Conservation (phyloP, 805 yeast genomes). For the Kluyveromyces siamensis region DNA sequence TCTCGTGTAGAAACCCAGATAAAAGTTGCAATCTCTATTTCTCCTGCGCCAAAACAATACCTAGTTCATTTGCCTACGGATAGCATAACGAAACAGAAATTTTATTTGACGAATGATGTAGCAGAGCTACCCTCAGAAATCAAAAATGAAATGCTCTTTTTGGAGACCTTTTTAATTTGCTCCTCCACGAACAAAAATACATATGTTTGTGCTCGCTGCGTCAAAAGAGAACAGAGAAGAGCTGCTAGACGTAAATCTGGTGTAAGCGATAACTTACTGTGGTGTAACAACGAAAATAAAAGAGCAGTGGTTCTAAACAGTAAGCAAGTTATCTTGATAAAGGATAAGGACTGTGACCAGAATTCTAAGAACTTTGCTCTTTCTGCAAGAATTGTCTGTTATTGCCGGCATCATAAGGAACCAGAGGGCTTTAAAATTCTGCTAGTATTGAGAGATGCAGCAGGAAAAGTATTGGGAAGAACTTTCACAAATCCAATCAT, state of each 20-base stretch:
- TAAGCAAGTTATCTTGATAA: conserved; percentile 63
- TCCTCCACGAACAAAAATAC: conserved; percentile 47
- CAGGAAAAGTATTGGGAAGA: conserved; percentile 61
- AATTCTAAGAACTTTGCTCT: conserved; percentile 35
- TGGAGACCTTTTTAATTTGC: conserved; percentile 76
- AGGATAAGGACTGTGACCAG: conserved; percentile 15
- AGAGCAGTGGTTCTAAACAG: conserved; percentile 88
- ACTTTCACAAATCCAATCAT: conserved; percentile 65
- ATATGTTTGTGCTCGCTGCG: conserved; percentile 79
- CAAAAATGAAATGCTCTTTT: conserved; percentile 45
- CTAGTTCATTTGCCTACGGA: conserved; percentile 78
- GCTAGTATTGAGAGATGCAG: conserved; percentile 53
- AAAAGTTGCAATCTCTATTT: conserved; percentile 56
- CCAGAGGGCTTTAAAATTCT: conserved; percentile 73
- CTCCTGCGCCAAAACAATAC: conserved; percentile 70
- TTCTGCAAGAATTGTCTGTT: conserved; percentile 79
- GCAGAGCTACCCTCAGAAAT: conserved; percentile 36
- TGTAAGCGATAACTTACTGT: conserved; percentile 63
- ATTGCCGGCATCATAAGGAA: conserved; percentile 92
- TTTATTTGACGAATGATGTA: conserved; percentile 47
- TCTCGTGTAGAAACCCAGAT: conserved; percentile 96
- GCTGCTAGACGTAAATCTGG: conserved; percentile 87
- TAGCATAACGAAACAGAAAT: conserved; percentile 78
- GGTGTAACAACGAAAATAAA: conserved; percentile 65
- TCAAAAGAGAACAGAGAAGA: conserved; percentile 86